A percentile compares a stretch with the other conserved stretches of the same genome.
phyloP scores from a whole-genome alignment of 306 rosid species.

The Cucurbita pepo region DNA sequence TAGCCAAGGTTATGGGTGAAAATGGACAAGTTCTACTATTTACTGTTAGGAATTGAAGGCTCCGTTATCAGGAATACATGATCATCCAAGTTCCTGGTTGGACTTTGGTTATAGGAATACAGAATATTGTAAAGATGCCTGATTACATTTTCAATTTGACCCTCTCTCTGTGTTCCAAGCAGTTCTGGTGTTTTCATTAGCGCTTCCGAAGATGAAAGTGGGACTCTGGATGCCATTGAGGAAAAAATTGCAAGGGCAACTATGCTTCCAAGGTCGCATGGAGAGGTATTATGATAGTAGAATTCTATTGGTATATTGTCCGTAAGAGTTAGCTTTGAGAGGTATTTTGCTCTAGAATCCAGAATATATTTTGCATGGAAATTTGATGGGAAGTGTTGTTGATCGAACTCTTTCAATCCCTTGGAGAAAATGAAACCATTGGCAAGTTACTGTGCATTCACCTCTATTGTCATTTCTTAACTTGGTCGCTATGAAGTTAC shows the following conservation, averaged over 20 bases:
- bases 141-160: not conserved
- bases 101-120: not conserved
- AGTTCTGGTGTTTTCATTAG: constrained; percentile 71
- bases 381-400: not conserved
- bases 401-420: not conserved
- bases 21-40: not conserved
- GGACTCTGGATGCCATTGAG: constrained; percentile 50
- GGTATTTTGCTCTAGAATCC: not conserved
- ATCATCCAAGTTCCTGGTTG: not conserved
- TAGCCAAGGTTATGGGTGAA: not conserved
- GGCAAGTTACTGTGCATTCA: not conserved
- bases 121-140: not conserved
- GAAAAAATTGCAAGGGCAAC: constrained; percentile 79
- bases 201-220: constrained; percentile 51
- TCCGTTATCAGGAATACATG: not conserved
- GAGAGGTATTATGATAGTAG: constrained; percentile 45
- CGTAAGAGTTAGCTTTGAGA: not conserved
- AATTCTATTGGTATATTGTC: not conserved
- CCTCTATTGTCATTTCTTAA: not conserved
- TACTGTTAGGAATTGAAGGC: not conserved
- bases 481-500: not conserved
- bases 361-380: not conserved
- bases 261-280: constrained; percentile 63
- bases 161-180: constrained; percentile 14
- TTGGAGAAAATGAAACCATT: not conserved